Base-by-base conservation (phyloP, 2,329 filamentous ascomycete species). In the Cladosporium sp. region DNA sequence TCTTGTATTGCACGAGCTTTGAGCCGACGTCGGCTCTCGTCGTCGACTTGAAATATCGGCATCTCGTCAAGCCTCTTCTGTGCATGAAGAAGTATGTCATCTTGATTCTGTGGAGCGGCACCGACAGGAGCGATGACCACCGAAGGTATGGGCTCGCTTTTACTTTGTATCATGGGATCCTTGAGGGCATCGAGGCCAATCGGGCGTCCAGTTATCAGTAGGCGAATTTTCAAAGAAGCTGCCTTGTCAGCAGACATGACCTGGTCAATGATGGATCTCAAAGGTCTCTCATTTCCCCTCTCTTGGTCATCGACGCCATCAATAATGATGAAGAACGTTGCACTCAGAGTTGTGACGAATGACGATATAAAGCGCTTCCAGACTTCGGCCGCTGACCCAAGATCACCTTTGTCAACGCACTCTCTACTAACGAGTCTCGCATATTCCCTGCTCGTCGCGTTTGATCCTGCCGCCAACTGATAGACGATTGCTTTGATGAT, bases 71-170 rank as follows among this genome's bases (percentile, higher is more conserved):
- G 54, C 7, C 34, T 39, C 40, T 22, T n/a, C 37, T 50, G 17
- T 9, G 54, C 43, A 14, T 49, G 47, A 25, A 57, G 40, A 17
- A 49, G 25, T 19, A 57, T 49, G 25, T 57, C 54, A 4, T 45
- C 17, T 20, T 28, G 42, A 45, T 45, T 28, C 4, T 28, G 12
- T 20, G 22, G 17, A 12, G 5, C 42, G 19, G n/a, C n/a, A 28
- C 42, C 22, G n/a, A 12, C 12, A 12, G 19, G 42, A n/a, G 38
- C n/a, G 49, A 34, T 38, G 36, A 3, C 11, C 4, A 37, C 11
- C 3, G 36, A 37, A 15, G 36, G 36, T 37, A 37, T 37, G 8
- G 36, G 36, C 4, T 12, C 36, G 36, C 36, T 37, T 37, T 12
- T 11, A 3, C 36, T 8, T 12, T 37, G 9, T 11, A 3, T 3